Base-by-base conservation (phyloP, 352 stramenopile species). In the Globisporangium okanoganense region DNA sequence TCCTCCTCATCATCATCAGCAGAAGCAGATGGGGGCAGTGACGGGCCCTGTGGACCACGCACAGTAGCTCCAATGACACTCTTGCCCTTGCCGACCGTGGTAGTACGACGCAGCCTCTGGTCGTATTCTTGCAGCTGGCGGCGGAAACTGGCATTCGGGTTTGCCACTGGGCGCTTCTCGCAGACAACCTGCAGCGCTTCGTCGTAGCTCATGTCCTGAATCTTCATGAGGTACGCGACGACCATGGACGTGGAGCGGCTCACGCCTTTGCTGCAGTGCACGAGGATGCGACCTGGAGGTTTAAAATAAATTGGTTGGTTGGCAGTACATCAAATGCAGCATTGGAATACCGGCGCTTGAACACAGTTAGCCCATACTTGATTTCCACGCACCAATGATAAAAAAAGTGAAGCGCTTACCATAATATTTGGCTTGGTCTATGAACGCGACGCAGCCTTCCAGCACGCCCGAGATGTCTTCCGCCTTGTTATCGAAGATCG, bases 231-330 rank as follows among this genome's bases (percentile, higher is more conserved):
- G 77, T 97, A 97, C 14, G 82, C 91, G 44, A 95, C 65, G 33
- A 97, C 87, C 64, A 97, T 84, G 27, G 89, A 94, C 54, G 85
- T 79, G 29, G 88, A 97, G 52, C 91, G 81, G 65, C 86, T 96
- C 56, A 97, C 82, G 56, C 91, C 91, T 70, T 96, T 95, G 70
- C 92, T 94, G 70, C 91, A 97, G 66, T 97, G 91, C 56, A 97
- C 89, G 33, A 97, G 76, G 40, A 97, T 89, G 38, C 82, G 77
- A 45, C 85, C 83, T 95, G 48, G 3, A 53, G 25, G 49, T 35
- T 27, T 10, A 54, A 7, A n/a, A n/a, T n/a, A n/a, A n/a, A n/a
- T 33, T 53, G 16, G 20, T 55, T 27, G 27, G 48, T 25, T 40
- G 16, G 18, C 13, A 18, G n/a, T 20, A 16, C 40, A 24, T 29